Evolutionary conservation across 805 yeast genomes (phyloP).

Genomic region (Priceomyces medius): DNA sequence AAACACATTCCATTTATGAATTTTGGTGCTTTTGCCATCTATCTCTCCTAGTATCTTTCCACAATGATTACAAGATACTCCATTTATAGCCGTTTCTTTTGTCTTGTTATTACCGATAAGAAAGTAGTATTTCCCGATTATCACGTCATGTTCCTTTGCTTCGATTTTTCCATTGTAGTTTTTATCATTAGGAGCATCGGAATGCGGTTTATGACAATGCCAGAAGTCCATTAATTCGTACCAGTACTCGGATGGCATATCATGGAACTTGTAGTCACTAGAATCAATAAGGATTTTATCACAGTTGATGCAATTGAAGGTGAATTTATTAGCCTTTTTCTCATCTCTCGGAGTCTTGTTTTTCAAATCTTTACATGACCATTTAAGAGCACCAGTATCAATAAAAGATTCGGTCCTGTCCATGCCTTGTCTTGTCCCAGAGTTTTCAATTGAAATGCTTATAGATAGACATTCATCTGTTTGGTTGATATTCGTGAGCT

Average conservation of each 20-base stretch:
- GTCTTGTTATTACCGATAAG: slow-evolving; percentile 27
- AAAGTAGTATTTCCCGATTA: slow-evolving; percentile 61
- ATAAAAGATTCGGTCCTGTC: slow-evolving; percentile 11
- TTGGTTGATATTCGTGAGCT: slow-evolving; percentile 4
- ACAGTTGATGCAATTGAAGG: slow-evolving; percentile 34
- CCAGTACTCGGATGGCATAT: slow-evolving; percentile 93
- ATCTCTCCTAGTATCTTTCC: slow-evolving; percentile 37
- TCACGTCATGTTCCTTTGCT: slow-evolving; percentile 43
- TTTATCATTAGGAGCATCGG: slow-evolving; percentile 22
- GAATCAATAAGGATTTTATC: slow-evolving; percentile 27
- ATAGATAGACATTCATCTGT: slow-evolving; percentile 3
- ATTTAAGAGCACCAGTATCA: slow-evolving; percentile 17
- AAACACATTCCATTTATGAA: slow-evolving; percentile 59
- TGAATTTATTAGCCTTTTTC: slow-evolving; percentile 21
- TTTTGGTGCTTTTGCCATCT: slow-evolving; percentile 17
- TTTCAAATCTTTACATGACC: slow-evolving; percentile 46
- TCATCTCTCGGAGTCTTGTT: slow-evolving; percentile 28
- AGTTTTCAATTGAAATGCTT: slow-evolving; percentile 3
- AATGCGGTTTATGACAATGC: slow-evolving; percentile 88
- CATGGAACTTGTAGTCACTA: slow-evolving; percentile 37
- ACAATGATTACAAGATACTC: slow-evolving; percentile 40
- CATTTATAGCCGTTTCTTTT: not conserved
- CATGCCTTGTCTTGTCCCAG: not conserved
- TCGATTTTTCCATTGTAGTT: slow-evolving; percentile 41
- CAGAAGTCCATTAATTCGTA: slow-evolving; percentile 94